Evolutionary conservation across 352 stramenopile genomes (phyloP).

Genomic region (Peronospora belbahrii): DNA sequence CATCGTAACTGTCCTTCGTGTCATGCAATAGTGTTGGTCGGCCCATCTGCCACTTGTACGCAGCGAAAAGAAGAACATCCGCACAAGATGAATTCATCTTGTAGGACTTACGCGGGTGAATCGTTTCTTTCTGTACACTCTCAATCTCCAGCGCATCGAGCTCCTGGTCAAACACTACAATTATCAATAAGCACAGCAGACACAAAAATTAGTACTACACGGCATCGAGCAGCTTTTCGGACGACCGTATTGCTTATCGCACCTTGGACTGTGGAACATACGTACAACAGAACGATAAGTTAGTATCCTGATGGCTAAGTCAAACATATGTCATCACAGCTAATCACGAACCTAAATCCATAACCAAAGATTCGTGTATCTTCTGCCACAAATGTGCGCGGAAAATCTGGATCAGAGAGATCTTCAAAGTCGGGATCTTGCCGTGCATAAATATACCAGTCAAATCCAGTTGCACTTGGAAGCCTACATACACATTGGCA

Average conservation of each 20-base stretch:
- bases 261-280: constrained; percentile 9
- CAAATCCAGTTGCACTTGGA: constrained; percentile 99
- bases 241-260: not conserved
- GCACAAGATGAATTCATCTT: constrained; percentile 99
- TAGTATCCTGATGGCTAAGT: not conserved
- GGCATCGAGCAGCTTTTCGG: not conserved
- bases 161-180: constrained; percentile 99
- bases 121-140: constrained; percentile 99
- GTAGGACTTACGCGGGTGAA: constrained; percentile 99
- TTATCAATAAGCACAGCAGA: constrained; percentile 27
- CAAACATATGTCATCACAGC: not conserved
- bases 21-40: constrained; percentile 82
- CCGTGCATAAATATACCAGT: constrained; percentile 99
- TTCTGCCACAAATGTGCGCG: constrained; percentile 99
- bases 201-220: constrained; percentile 1
- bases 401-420: constrained; percentile 96
- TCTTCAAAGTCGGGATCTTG: constrained; percentile 99
- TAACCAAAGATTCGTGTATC: constrained; percentile 98
- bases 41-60: constrained; percentile 97
- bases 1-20: constrained; percentile 96
- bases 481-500: constrained; percentile 99
- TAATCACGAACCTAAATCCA: constrained; percentile 67
- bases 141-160: constrained; percentile 99
- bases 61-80: constrained; percentile 97
- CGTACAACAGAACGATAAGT: not conserved